Percentiles rank a stretch among this genome's conserved stretches.
phyloP scores from a whole-genome alignment of 73 alveolate genomes.

The Paramecium biaurelia region DNA sequence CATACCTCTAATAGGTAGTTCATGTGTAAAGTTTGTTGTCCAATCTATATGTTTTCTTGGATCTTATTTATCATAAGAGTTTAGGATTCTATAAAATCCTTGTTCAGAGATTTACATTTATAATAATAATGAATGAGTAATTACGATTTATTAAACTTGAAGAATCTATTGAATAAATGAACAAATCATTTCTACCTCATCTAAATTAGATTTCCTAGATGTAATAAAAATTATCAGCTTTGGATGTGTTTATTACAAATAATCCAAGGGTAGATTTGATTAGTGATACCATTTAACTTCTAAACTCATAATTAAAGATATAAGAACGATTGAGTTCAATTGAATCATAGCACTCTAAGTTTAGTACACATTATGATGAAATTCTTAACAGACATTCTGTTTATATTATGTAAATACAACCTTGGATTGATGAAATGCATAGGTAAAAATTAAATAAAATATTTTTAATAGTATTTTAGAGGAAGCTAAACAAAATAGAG shows the following conservation, averaged over 20 bases:
- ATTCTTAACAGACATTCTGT: background rate
- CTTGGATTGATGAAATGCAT: slow-evolving; percentile 3
- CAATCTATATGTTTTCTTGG: slow-evolving; percentile 47
- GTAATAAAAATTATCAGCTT: background rate
- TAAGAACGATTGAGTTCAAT: background rate
- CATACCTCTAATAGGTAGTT: slow-evolving; percentile 42
- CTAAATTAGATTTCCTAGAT: background rate
- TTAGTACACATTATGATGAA: background rate
- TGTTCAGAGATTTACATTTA: slow-evolving; percentile 5
- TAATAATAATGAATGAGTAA: background rate
- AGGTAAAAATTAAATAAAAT: background rate
- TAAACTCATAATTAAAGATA: background rate
- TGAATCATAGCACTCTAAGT: background rate
- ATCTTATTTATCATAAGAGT: slow-evolving; percentile 36
- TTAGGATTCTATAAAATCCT: slow-evolving; percentile 34
- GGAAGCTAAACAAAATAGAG: background rate
- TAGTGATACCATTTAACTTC: background rate
- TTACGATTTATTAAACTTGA: background rate
- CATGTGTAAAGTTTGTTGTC: slow-evolving; percentile 33
- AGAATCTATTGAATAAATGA: background rate
- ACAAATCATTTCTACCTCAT: background rate
- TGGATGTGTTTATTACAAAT: background rate
- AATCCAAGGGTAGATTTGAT: slow-evolving; percentile 4
- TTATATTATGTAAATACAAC: background rate
- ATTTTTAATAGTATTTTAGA: background rate